These are phyloP conservation scores for Colletotrichum phormii DNA, from an alignment of 2,329 filamentous ascomycete genomes.

Conservation along the genomic window DNA sequence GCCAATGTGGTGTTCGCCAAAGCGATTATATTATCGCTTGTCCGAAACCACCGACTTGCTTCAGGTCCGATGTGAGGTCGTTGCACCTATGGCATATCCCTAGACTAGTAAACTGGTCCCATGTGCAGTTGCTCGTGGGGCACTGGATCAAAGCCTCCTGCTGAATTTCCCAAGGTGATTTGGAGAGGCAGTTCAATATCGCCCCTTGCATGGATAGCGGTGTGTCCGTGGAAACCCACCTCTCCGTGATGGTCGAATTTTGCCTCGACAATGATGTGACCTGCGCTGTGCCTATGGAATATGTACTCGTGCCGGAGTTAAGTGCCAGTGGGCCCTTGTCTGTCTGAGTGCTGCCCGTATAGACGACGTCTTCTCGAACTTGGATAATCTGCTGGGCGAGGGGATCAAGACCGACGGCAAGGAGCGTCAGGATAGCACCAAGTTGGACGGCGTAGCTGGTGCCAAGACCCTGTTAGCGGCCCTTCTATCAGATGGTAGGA, in stretches of 20 bases:
- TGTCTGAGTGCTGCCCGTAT: background rate
- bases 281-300: background rate
- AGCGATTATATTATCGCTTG: background rate
- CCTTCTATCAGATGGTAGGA: fast-evolving
- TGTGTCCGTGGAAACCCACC: background rate
- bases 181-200: constrained; percentile 30
- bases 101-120: constrained; percentile 34
- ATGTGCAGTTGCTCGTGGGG: constrained; percentile 38
- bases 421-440: constrained; percentile 7
- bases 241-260: background rate
- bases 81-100: constrained; percentile 38
- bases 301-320: background rate
- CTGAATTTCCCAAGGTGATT: constrained; percentile 13
- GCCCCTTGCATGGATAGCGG: constrained; percentile 8
- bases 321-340: background rate
- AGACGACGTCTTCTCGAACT: background rate
- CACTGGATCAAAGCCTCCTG: constrained; percentile 30
- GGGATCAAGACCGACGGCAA: constrained; percentile 19
- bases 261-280: background rate
- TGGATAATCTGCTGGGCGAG: constrained; percentile 19
- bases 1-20: background rate
- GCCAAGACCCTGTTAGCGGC: background rate
- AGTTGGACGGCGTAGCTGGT: background rate
- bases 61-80: constrained; percentile 36
- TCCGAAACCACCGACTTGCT: constrained; percentile 2